Conservation (phyloP, 495 filamentous ascomycete genomes). For the Aspergillus avenaceus region DNA sequence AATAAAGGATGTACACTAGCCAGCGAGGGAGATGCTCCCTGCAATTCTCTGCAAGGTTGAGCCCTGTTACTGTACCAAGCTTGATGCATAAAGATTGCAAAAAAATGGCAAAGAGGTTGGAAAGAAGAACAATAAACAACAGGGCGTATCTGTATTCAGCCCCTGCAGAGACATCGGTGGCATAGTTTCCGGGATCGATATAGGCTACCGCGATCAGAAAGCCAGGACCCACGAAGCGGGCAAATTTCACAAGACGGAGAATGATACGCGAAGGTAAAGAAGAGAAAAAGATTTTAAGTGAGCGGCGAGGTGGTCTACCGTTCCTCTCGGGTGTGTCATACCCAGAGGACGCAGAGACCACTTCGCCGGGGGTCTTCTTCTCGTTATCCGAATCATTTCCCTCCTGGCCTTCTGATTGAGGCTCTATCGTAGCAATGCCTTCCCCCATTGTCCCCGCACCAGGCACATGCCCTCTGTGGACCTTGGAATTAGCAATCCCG, state of each 20-base stretch:
- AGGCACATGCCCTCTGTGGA: constrained; percentile 30
- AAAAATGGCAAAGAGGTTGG: constrained; percentile 81
- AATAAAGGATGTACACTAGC: constrained; percentile 70
- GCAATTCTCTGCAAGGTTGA: constrained; percentile 77
- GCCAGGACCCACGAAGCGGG: constrained; percentile 78
- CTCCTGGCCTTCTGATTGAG: constrained; percentile 20
- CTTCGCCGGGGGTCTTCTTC: constrained; percentile 27
- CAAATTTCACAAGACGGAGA: constrained; percentile 55
- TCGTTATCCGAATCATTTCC: constrained; percentile 22
- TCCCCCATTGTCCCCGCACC: constrained; percentile 18
- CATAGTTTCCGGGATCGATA: constrained; percentile 84
- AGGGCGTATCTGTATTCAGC: constrained; percentile 61
- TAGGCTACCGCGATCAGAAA: constrained; percentile 79
- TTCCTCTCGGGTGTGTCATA: constrained; percentile 30
- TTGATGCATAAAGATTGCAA: constrained; percentile 80
- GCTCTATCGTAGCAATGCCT: constrained; percentile 22
- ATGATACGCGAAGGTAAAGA: constrained; percentile 16
- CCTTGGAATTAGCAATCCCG: constrained; percentile 43
- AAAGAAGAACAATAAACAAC: constrained; percentile 77
- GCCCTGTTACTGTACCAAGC: constrained; percentile 78
- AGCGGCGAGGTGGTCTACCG: constrained; percentile 37
- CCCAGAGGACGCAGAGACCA: constrained; percentile 32
- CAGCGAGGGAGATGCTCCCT: constrained; percentile 70
- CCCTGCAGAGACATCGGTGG: constrained; percentile 76
- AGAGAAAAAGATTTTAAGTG: constrained; percentile 20